Evolutionary conservation across 306 rosid genomes (phyloP), one percentile per base, ranked within the genome.

Genomic region (Prunus mira): DNA sequence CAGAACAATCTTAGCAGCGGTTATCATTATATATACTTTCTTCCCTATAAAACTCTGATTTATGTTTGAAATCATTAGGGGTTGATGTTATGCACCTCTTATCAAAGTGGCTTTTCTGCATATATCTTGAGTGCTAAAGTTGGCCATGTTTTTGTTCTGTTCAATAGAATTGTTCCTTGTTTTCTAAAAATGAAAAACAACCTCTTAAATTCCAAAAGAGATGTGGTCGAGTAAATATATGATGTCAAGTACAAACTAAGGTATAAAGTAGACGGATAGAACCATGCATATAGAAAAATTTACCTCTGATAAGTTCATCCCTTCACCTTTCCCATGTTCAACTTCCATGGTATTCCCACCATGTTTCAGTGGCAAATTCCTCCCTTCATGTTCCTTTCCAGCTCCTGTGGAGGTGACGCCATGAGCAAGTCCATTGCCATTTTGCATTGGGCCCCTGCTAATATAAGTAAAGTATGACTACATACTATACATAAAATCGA

Each of bases 11-110:
- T 38, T 12, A 18, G 71, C 32, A 41, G 57, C 43, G 78, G 66
- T 68, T 50, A 77, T 73, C 73, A 50, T 71, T 69, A 86, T 93
- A 73, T 86, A 93, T 91, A 75, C 13, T 79, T 78, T 80, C 82
- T 72, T 74, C 85, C 69, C 50, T 68, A 41, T 61, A 68, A 79
- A 80, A 75, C 82, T 77, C 90, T 60, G 80, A 72, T 82, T 82
- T 89, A 72, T 84, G 75, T 66, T 68, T 58, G 52, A 58, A 57
- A 74, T 76, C 85, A 81, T 80, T 84, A 62, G 67, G 77, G 43
- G 43, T 6, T 38, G 43, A 7, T 38, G 43, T 38, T 38, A 38
- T 38, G 43, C 43, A 38, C 43, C 43, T 67, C 25, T 22, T 13
- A 34, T 17, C 28, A 11, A 49, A 9, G 50, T 68, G 60, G 19